Evolutionary conservation across 1,139 yeast genomes (phyloP), one percentile per base, ranked within the genome.

Genomic region (Taiozyma sp.): DNA sequence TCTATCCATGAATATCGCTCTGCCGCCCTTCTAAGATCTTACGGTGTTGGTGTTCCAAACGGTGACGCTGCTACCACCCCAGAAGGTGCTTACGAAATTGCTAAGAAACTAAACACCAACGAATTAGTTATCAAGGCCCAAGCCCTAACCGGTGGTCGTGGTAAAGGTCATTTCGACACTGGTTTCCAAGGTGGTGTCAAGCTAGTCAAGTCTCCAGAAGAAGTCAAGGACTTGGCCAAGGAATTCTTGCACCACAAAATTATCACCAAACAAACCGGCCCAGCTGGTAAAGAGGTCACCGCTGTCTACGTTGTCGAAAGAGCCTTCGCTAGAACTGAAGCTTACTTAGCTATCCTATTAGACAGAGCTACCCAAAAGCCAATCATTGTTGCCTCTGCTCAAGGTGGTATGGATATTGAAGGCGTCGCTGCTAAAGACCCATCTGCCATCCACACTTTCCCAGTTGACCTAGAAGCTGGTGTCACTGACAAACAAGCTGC

Each of bases 321-420:
- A 72, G 91, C 90, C 69, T 88, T 88, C 66, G 96, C 95, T 54
- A 78, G 84, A 64, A 88, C 95, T 62, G 99, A 93, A 76, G 96
- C 97, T 55, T 93, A 93, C 74, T 74, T 95, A 61, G 96, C 98
- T 58, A 89, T 95, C 62, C 80, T 95, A 63, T 81, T 91, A 87
- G 99, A 93, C 79, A 88, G 99, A 76, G 80, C 83, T 61, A 79
- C 85, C 59, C 96, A 91, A 74, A 77, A 82, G 62, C 97, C 98
- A 56, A 79, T 93, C 75, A 88, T 93, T 68, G 97, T 93, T 60
- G 97, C 97, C 46, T 89, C 97, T 40, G 77, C 96, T 60, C 95
- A 93, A 76, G 99, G 99, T 77, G 99, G 99, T 78, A 91, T 95
- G 96, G 97, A 93, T 74, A 95, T 93, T 67, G 99, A 93, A 78